phyloP scores from a whole-genome alignment of 2,329 filamentous ascomycete genomes.

The Ophiosphaerella herpotricha region DNA sequence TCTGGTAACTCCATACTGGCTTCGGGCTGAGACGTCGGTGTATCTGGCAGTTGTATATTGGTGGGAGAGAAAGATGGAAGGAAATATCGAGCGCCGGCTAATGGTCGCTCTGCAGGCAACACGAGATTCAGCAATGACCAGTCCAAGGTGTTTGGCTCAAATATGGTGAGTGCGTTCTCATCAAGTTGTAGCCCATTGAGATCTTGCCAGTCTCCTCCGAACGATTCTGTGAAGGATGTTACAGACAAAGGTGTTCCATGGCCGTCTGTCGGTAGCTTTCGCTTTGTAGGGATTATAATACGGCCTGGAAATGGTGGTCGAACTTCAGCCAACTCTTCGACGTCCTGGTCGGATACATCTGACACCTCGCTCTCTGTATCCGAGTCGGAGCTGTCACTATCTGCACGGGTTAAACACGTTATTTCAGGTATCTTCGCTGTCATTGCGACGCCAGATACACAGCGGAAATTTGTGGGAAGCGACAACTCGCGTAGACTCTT shows the following conservation, averaged over 20 bases:
- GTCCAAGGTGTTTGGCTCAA: slow-evolving; percentile 44
- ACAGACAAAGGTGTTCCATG: slow-evolving; percentile 43
- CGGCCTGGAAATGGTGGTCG: slow-evolving; percentile 19
- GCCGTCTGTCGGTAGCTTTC: slow-evolving; percentile 42
- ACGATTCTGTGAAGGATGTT: slow-evolving; percentile 42
- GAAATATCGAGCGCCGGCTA: slow-evolving; percentile 27
- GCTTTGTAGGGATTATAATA: slow-evolving; percentile 30
- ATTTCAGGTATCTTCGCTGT: slow-evolving; percentile 21
- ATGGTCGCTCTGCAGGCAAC: slow-evolving; percentile 26
- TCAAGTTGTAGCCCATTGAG: slow-evolving; percentile 34
- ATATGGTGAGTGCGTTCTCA: slow-evolving; percentile 24
- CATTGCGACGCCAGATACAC: slow-evolving; percentile 32
- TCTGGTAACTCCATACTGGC: slow-evolving; percentile 27
- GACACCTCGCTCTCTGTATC: slow-evolving; percentile 27
- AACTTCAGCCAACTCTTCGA: slow-evolving; percentile 16
- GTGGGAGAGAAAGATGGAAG: slow-evolving; percentile 34
- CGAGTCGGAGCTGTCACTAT: slow-evolving; percentile 34
- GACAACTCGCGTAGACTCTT: slow-evolving; percentile 36
- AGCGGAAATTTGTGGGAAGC: slow-evolving; percentile 37
- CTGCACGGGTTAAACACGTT: slow-evolving; percentile 15
- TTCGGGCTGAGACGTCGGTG: slow-evolving; percentile 42
- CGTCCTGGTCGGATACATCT: slow-evolving; percentile 27
- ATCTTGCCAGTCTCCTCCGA: slow-evolving; percentile 35
- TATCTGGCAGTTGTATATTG: slow-evolving; percentile 33
- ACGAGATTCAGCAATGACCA: slow-evolving; percentile 43